Conservation (phyloP, 2,329 filamentous ascomycete genomes). For the Coniochaeta sp. region DNA sequence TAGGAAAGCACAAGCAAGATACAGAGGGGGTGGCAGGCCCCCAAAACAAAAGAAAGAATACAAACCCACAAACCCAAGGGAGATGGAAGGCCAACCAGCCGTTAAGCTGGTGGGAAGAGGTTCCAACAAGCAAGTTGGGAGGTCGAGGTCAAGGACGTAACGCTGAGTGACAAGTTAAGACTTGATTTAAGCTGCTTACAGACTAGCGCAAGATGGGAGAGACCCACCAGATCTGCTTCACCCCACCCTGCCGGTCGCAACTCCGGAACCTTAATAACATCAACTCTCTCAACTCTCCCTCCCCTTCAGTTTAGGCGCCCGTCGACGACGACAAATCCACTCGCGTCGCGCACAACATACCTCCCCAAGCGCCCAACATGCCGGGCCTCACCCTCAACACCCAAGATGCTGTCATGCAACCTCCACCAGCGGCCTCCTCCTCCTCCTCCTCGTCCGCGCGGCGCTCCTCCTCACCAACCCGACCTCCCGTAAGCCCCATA, state of each 20-base stretch:
- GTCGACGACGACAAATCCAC: not conserved
- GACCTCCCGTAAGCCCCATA: conserved; percentile 48
- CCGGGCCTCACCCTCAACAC: conserved; percentile 22
- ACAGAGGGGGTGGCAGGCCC: too few species aligned
- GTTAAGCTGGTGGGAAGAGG: too few species aligned
- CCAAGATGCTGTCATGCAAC: conserved; percentile 5
- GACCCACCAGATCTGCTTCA: not conserved
- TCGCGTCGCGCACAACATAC: not conserved
- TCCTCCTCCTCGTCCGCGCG: conserved; percentile 18
- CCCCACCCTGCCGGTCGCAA: not conserved
- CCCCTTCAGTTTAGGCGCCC: not conserved
- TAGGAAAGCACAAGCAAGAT: too few species aligned
- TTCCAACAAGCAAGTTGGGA: too few species aligned
- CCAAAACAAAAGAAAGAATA: too few species aligned
- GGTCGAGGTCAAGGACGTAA: not conserved
- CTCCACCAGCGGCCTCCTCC: conserved; percentile 13
- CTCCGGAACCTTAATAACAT: not conserved
- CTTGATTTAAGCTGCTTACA: not conserved
- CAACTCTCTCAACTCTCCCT: not conserved
- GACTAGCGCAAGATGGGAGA: too few species aligned
- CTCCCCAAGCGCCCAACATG: conserved; percentile 16
- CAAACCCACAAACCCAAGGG: too few species aligned
- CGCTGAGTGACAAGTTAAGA: not conserved
- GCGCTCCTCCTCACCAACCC: conserved; percentile 36
- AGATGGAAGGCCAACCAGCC: too few species aligned